A percentile compares a stretch with the other conserved stretches of the same genome.
Evolutionary conservation across 2,329 filamentous ascomycete genomes (phyloP).

Genomic region (Lojkania enalia): DNA sequence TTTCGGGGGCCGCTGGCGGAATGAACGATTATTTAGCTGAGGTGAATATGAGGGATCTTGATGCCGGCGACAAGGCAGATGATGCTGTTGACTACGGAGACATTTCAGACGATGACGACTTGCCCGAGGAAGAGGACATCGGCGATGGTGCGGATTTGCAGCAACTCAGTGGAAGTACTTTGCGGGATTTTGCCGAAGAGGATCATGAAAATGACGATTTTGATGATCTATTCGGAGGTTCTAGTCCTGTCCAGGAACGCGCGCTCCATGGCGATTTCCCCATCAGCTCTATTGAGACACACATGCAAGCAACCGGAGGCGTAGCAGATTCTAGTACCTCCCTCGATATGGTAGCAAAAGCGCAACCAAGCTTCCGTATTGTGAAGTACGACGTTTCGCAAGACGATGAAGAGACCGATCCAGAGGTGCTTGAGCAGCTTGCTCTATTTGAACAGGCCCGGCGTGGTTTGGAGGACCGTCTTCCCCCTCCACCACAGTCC

Average conservation of each 20-base stretch:
- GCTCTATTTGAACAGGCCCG: constrained; percentile 33
- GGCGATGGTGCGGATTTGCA: constrained; percentile 25
- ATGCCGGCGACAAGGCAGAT: constrained; percentile 76
- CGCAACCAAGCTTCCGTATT: constrained; percentile 22
- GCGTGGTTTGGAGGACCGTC: constrained; percentile 44
- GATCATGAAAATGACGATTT: constrained; percentile 53
- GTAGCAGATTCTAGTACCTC: constrained; percentile 24
- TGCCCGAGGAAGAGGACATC: constrained; percentile 69
- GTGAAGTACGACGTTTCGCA: constrained; percentile 21
- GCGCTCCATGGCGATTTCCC: constrained; percentile 45
- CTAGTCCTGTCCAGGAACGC: constrained; percentile 28
- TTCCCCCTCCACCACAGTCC: constrained; percentile 72
- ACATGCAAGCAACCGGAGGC: constrained; percentile 8
- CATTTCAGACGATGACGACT: constrained; percentile 88
- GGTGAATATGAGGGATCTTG: constrained; percentile 43
- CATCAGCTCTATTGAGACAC: constrained; percentile 35
- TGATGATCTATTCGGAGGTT: constrained; percentile 69
- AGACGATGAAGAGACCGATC: constrained; percentile 34
- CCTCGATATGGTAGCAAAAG: constrained; percentile 20
- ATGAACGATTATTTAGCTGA: constrained; percentile 26
- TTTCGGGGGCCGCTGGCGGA: constrained; percentile 1
- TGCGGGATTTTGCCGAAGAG: constrained; percentile 29
- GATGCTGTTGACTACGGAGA: constrained; percentile 91
- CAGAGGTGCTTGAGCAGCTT: constrained; percentile 40
- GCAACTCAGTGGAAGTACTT: constrained; percentile 37